Base-by-base conservation (phyloP, 495 filamentous ascomycete genomes). In the Cercophora scortea region DNA sequence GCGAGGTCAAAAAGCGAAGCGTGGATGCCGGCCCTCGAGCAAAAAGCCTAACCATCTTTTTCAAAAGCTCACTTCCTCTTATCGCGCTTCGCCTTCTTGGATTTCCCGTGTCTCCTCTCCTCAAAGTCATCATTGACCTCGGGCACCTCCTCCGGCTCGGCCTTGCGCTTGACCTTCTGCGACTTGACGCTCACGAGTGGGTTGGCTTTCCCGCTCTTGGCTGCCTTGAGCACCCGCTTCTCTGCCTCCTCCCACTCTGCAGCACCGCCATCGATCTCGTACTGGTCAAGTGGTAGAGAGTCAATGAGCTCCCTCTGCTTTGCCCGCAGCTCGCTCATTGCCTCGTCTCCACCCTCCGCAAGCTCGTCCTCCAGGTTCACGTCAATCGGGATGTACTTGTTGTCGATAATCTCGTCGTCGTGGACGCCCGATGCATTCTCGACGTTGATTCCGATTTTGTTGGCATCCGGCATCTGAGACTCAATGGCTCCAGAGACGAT, bases 271-370 rank as follows among this genome's bases (percentile, higher is more conserved):
- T 85, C 83, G 53, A 91, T 87, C 70, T 88, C 87, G 64, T 90
- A 93, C 85, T 85, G 81, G 56, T 94, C 89, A 42, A 98, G 74
- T 34, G 90, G 90, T 42, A 97, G 70, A 56, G 89, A 83, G 73
- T 95, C 87, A 56, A 96, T 94, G 54, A 97, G 69, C 51, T 87
- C 86, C 60, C 85, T 81, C 68, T 92, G 88, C 71, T 87, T 87
- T 52, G 73, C 71, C 56, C 80, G 78, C 63, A 95, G 65, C 45
- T 79, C 83, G 35, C 72, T 71, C 57, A 91, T 64, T 16, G 87
- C 77, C 66, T 93, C 82, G 57, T 90, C 77, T 2, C 87, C 90
- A 11, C 84, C 93, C 58, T 93, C 86, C 46, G 82, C 83, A 34
- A 97, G 76, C 63, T 99, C 94, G 5, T 92, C 89, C n/a, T 88